Base-by-base conservation (phyloP, 192 early-diverging fungal genomes). In the Chytriomyces confervae region DNA sequence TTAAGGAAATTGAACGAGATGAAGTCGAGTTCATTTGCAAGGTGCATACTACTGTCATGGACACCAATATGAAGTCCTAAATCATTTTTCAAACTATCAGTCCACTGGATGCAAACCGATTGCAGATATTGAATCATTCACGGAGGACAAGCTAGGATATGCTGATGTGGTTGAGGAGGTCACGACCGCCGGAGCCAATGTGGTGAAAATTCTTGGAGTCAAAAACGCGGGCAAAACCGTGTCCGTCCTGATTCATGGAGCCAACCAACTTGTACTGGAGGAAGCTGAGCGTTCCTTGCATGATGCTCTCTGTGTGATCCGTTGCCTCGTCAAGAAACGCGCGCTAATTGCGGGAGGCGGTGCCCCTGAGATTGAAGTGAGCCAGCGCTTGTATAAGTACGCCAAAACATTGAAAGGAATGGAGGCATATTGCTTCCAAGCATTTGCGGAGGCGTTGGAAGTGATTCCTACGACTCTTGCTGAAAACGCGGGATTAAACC, bases 1-100 rank as follows among this genome's bases (percentile, higher is more conserved):
- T 99, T 81, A 97, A 96, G 87, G 97, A 99, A 77, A 91, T 99
- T 80, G 97, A 99, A 83, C 93, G 97, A 79, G 97, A 99, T 66
- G 97, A 99, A 81, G 92, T 99, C 73, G 97, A 99, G 81, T 98
- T 98, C 76, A 95, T 99, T 80, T 98, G 96, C 93, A 99, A 99
- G 87, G 92, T 94, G 77, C 24, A 62, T 36, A 36, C 36, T 36
- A 4, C 36, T 36, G 36, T 36, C 36, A 4, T 36, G 36, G 36
- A 36, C 36, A 36, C 36, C 36, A 3, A 36, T 36, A 4, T 36
- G 36, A 36, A 36, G 36, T 36, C 36, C 36, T 36, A 36, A 36
- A 36, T 36, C 4, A 4, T 36, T 36, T 36, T 36, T 36, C 36
- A 49, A 1, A 27, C 24, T 27, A 0, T 0, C 82, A 94, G 95